Evolutionary conservation across 352 stramenopile species (phyloP), one percentile per base, ranked within the genome.

Genomic region (Phytophthora sojae): DNA sequence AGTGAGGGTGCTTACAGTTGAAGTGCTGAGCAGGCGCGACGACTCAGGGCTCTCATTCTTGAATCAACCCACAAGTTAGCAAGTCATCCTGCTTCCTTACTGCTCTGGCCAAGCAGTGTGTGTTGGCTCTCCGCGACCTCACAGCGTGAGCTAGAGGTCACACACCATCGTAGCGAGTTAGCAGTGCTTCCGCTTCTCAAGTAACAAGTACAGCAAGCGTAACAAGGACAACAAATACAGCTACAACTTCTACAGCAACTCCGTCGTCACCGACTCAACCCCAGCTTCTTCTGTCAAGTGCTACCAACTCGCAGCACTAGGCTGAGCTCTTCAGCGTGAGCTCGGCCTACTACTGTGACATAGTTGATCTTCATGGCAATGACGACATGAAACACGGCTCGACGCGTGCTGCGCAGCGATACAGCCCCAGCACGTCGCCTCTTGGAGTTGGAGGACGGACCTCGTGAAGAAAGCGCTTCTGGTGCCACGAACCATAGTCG

Each of bases 81-180:
- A 56, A 56, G 26, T 35, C 44, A 3, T 35, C 30, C 25, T 29
- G n/a, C 57, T 49, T 64, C 29, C 57, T 35, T 45, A 53, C 57
- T 64, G 26, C 44, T 64, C 26, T 47, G 42, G 42, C 57, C 57
- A 64, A 64, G 26, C 57, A 64, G 54, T 30, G 57, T 64, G 44
- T 55, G 57, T 56, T 64, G 44, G 57, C 26, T 64, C 26, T 64
- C 57, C 6, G 44, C 42, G 25, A 64, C 57, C 57, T 56, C 44
- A 64, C 11, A 23, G 49, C 11, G 21, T 45, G 54, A 60, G 19
- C 29, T 44, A 49, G 54, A 60, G 11, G 4, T 19, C 54, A 60
- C 19, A 60, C n/a, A 50, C 32, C 0, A 15, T 14, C 17, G 15
- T 49, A 35, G 29, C 29, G 29, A 35, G 29, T 35, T 11, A 35